Base-by-base conservation (phyloP, 371 early-diverging fungal species). In the Apophysomyces variabilis region DNA sequence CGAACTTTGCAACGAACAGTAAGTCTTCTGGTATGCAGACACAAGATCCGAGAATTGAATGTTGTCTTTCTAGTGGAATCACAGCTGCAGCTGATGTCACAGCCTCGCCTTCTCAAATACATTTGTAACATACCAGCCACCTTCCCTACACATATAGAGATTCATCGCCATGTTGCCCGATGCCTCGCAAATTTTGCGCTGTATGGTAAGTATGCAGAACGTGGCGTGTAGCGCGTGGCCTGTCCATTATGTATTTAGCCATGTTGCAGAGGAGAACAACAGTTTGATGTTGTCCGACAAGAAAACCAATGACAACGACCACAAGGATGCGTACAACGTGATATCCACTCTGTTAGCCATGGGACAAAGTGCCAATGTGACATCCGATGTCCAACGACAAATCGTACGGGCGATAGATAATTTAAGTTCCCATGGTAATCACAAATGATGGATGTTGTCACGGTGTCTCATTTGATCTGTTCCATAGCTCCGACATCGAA, bases 1-100 rank as follows among this genome's bases (percentile, higher is more conserved):
- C 88, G 14, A 87, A 87, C 61, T 74, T 87, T 76, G 88, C 88
- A 3, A 87, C 88, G 9, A 87, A 85, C 61, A 77, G 85, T 63
- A 70, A 60, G 66, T 64, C 5, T 35, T 45, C 12, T 37, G 21
- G 38, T 18, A n/a, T 35, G 8, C 21, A 37, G 43, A 37, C 57
- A 57, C 26, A 43, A 21, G 38, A 43, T 44, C 57, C n/a, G 14
- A 18, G 32, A 41, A 37, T 58, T 43, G 44, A n/a, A 16, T 35
- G 56, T 58, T 11, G 38, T 61, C 26, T 13, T 36, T 63, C 44
- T 66, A 82, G 79, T 70, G 65, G 86, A 86, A 67, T 87, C 88
- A 3, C 86, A 85, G 57, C 62, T 75, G n/a, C 77, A 73, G 32
- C 58, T 87, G 38, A 85, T 85, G 77, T 67, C 77, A 2, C 84